Conservation (phyloP, 139 green algal genomes). For the Chlamydomonas sp. region DNA sequence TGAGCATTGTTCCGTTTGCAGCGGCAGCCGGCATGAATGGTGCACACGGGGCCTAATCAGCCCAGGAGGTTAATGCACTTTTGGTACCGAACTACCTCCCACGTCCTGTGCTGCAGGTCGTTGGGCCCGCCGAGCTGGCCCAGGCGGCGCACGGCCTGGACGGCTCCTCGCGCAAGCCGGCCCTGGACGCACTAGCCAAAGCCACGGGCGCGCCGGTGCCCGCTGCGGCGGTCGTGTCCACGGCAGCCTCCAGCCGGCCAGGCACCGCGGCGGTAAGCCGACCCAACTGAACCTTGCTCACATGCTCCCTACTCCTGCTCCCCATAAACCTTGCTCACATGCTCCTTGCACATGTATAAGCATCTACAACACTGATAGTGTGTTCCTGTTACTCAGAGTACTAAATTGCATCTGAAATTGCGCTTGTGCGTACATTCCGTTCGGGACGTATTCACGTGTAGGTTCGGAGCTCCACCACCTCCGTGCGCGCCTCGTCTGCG, state of each 20-base stretch:
- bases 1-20: too few species aligned
- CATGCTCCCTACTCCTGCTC: too few species aligned
- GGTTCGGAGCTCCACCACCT: constrained; percentile 1
- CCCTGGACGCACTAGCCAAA: constrained; percentile 57
- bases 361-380: too few species aligned
- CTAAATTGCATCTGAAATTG: too few species aligned
- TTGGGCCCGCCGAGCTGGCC: constrained; percentile 36
- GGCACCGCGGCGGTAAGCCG: background rate
- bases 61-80: too few species aligned
- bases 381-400: too few species aligned
- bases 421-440: too few species aligned
- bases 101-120: constrained; percentile 9
- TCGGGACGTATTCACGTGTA: background rate
- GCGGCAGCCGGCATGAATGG: too few species aligned
- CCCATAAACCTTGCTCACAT: too few species aligned
- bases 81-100: too few species aligned
- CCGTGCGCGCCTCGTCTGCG: constrained; percentile 10
- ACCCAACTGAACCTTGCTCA: background rate
- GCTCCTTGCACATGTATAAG: too few species aligned
- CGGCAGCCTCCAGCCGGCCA: background rate
- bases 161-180: constrained; percentile 33
- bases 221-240: background rate
- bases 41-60: too few species aligned
- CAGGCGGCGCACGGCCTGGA: constrained; percentile 25
- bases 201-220: constrained; percentile 17